Conservation (phyloP, 495 filamentous ascomycete species). For the Hypoxylon lenormandii region DNA sequence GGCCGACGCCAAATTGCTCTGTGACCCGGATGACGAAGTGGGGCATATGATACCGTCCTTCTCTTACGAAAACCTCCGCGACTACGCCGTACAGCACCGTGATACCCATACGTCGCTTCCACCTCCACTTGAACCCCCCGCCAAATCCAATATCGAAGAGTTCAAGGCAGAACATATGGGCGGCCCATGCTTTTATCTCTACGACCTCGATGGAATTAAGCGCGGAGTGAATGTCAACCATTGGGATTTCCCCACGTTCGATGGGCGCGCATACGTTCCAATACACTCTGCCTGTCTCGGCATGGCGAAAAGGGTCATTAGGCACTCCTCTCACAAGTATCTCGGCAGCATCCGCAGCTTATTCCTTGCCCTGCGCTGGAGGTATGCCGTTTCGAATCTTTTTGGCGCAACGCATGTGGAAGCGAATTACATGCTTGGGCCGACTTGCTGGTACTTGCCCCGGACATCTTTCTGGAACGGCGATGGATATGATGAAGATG, state of each 20-base stretch:
- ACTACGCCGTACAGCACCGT: background rate
- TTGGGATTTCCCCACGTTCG: slow-evolving; percentile 4
- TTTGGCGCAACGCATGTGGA: background rate
- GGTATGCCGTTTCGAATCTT: background rate
- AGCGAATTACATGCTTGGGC: slow-evolving; percentile 8
- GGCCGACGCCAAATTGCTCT: background rate
- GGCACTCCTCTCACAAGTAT: background rate
- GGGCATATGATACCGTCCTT: background rate
- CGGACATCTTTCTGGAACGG: background rate
- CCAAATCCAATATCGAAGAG: slow-evolving; percentile 5
- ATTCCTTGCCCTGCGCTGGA: slow-evolving; percentile 9
- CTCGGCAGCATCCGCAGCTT: background rate
- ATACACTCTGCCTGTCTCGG: slow-evolving; percentile 4
- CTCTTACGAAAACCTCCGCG: slow-evolving; percentile 4
- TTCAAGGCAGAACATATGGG: background rate
- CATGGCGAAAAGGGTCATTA: slow-evolving; percentile 2
- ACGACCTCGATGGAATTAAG: background rate
- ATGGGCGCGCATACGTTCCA: background rate
- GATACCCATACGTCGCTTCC: background rate
- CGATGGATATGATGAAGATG: background rate
- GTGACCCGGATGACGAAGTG: slow-evolving; percentile 7
- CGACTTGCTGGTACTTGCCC: background rate
- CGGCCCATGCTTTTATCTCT: slow-evolving; percentile 1
- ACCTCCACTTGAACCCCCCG: background rate
- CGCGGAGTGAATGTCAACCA: background rate